These are phyloP conservation scores for Lycium barbarum DNA, from an alignment of 257 asterid genomes.

Conservation along the genomic window DNA sequence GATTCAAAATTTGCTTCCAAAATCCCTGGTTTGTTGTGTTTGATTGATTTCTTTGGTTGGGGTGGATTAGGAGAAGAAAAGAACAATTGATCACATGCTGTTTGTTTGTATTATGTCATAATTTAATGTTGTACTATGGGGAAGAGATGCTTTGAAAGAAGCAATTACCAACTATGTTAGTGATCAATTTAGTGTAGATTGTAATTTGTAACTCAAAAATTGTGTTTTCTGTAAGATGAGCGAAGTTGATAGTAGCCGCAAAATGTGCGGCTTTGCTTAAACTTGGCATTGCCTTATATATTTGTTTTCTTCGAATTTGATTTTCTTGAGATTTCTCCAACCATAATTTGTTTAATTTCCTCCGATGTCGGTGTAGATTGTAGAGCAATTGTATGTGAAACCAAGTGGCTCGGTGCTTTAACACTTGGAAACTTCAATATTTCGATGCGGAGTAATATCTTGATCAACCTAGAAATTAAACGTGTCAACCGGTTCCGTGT, in stretches of 20 bases:
- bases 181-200: not conserved
- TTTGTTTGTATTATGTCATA: slow-evolving; percentile 28
- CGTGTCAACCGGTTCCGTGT: no score
- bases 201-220: not conserved
- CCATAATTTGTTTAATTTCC: not conserved
- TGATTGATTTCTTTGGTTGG: not conserved
- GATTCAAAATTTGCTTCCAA: not conserved
- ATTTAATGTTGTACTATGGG: not conserved
- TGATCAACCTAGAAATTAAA: not conserved
- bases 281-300: not conserved
- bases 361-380: not conserved
- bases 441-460: not conserved
- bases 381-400: not conserved
- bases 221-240: not conserved
- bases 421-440: not conserved
- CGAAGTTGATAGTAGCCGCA: slow-evolving; percentile 16
- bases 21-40: not conserved
- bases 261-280: not conserved
- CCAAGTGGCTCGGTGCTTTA: not conserved
- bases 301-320: not conserved
- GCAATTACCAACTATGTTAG: not conserved
- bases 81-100: slow-evolving; percentile 18
- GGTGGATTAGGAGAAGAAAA: not conserved
- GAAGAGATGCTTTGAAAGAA: not conserved
- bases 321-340: not conserved